These are phyloP conservation scores for Elaeis oleifera DNA, from an alignment of 202 grass and related monocot species.

Conservation along the genomic window DNA sequence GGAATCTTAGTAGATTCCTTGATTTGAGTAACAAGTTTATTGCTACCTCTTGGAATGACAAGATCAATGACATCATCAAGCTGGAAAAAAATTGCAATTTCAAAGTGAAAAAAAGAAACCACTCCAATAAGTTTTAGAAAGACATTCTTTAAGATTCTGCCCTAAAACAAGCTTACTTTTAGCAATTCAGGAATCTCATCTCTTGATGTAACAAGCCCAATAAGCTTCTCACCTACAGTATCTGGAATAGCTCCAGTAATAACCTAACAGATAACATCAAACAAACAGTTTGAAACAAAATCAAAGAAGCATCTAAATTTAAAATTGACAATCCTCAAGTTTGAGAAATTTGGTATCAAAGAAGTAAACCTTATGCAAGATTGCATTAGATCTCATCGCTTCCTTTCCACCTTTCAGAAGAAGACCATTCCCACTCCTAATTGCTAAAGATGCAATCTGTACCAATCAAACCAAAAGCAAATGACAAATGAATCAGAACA, in stretches of 20 bases:
- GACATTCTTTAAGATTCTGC: too few species aligned
- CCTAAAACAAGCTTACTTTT: slow-evolving; percentile 42
- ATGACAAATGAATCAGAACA: too few species aligned
- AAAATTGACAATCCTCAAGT: too few species aligned
- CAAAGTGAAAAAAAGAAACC: neutral
- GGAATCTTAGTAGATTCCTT: slow-evolving; percentile 94
- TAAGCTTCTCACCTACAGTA: slow-evolving; percentile 65
- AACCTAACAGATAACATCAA: slow-evolving; percentile 34
- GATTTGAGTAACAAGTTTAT: slow-evolving; percentile 92
- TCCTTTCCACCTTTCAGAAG: slow-evolving; percentile 97
- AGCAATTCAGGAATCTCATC: slow-evolving; percentile 89
- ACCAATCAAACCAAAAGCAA: neutral
- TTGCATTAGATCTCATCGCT: slow-evolving; percentile 82
- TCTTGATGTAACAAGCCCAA: slow-evolving; percentile 87
- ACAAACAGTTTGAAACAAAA: too few species aligned
- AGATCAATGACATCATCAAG: slow-evolving; percentile 99
- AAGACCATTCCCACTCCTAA: slow-evolving; percentile 90
- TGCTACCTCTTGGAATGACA: slow-evolving; percentile 97
- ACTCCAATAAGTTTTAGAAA: too few species aligned
- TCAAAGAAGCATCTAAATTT: too few species aligned
- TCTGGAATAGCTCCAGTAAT: slow-evolving; percentile 75
- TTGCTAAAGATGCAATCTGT: slow-evolving; percentile 92
- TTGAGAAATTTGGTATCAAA: neutral
- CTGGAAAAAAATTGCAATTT: slow-evolving; percentile 34
- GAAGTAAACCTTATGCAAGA: slow-evolving; percentile 81